phyloP scores from a whole-genome alignment of 179 eudicot genomes.

The Beta macrorhiza region DNA sequence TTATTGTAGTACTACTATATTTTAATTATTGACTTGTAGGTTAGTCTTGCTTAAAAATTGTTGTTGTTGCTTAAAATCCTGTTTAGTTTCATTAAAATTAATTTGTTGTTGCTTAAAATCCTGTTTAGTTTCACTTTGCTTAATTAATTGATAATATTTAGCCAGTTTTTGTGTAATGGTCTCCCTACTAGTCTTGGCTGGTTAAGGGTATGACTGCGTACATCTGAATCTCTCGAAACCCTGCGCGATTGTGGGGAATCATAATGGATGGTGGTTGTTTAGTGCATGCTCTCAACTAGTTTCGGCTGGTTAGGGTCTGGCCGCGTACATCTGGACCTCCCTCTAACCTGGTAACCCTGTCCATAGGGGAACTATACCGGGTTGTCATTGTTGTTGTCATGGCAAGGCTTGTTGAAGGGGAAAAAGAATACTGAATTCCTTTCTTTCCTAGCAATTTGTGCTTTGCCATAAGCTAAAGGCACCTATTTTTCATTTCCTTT shows the following conservation, averaged over 20 bases:
- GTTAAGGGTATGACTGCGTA: neutral
- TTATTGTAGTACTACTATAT: neutral
- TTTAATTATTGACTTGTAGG: neutral
- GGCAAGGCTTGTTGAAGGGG: neutral
- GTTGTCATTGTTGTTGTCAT: neutral
- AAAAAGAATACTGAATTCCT: neutral
- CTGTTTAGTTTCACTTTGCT: too few relatives aligned
- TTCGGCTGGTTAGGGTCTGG: neutral
- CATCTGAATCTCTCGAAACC: neutral
- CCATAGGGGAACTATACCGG: neutral
- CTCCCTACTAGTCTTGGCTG: neutral
- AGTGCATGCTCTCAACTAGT: neutral
- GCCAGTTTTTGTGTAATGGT: neutral
- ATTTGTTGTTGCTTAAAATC: neutral
- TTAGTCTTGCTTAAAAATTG: too few relatives aligned
- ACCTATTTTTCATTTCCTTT: neutral
- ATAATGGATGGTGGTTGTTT: neutral
- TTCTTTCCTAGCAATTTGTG: neutral
- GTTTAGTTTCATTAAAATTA: too few relatives aligned
- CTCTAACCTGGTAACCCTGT: neutral
- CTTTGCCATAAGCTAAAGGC: neutral
- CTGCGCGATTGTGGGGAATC: neutral
- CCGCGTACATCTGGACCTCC: constrained; percentile 2
- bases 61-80: neutral
- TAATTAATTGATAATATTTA: neutral